Evolutionary conservation across 2,329 filamentous ascomycete genomes (phyloP).

Genomic region (Fusarium oxysporum): DNA sequence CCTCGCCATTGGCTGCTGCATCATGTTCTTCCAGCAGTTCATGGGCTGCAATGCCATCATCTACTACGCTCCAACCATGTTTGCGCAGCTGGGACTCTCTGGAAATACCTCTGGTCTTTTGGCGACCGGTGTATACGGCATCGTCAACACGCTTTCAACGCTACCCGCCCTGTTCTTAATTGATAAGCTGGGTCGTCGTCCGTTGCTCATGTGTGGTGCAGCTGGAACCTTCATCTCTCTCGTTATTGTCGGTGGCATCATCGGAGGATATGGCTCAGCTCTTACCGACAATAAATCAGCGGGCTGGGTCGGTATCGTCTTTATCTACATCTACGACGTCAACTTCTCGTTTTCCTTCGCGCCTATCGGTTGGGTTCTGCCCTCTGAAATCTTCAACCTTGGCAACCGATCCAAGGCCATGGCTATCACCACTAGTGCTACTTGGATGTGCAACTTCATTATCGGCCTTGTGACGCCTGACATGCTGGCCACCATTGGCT

Average conservation of each 20-base stretch:
- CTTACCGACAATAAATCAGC: constrained; percentile 55
- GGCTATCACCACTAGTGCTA: constrained; percentile 65
- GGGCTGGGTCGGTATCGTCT: constrained; percentile 69
- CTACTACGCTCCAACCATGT: constrained; percentile 65
- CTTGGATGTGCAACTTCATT: constrained; percentile 54
- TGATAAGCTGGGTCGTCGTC: constrained; percentile 68
- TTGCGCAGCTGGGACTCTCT: constrained; percentile 51
- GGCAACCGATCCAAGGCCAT: constrained; percentile 70
- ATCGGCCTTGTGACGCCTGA: constrained; percentile 54
- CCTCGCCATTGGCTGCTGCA: constrained; percentile 58
- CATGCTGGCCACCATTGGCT: constrained; percentile 64
- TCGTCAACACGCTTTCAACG: constrained; percentile 63
- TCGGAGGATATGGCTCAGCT: constrained; percentile 57
- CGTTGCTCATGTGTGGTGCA: constrained; percentile 71
- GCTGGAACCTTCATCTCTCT: constrained; percentile 73
- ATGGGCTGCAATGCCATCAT: constrained; percentile 58
- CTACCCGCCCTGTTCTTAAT: constrained; percentile 61
- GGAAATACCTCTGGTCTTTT: constrained; percentile 59
- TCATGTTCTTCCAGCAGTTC: constrained; percentile 68
- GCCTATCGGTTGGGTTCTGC: constrained; percentile 73
- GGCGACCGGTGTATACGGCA: constrained; percentile 68
- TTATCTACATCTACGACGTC: constrained; percentile 73
- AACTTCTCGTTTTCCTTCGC: constrained; percentile 73
- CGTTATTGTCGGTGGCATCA: constrained; percentile 62
- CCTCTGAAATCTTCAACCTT: constrained; percentile 71